These are phyloP conservation scores for Tuber umbilicatum DNA, from an alignment of 495 filamentous ascomycete genomes.

Conservation along the genomic window DNA sequence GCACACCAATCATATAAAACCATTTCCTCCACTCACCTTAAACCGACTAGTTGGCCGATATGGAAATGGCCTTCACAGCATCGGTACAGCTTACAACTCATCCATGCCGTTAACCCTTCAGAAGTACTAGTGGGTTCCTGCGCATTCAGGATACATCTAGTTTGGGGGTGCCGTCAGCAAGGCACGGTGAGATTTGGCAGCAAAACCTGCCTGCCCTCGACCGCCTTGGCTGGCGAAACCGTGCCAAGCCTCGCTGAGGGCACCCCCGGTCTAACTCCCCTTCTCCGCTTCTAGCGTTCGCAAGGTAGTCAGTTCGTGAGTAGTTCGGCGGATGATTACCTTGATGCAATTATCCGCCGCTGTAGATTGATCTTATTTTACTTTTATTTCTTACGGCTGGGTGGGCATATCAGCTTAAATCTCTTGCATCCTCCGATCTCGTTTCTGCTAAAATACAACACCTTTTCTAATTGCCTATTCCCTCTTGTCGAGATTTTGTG, in stretches of 20 bases:
- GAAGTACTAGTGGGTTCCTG: neutral
- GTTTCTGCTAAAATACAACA: neutral
- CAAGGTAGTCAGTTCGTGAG: neutral
- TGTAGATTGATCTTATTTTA: neutral
- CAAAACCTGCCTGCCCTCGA: too few species aligned
- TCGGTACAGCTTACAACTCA: neutral
- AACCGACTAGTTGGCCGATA: neutral
- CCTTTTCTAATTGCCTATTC: neutral
- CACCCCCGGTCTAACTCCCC: too few species aligned
- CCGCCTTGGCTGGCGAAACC: too few species aligned
- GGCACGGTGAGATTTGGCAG: too few species aligned
- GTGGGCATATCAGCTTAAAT: neutral
- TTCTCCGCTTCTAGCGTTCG: neutral
- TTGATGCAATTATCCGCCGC: neutral
- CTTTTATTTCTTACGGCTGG: neutral
- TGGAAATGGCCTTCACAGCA: neutral
- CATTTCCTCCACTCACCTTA: neutral
- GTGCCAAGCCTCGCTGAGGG: too few species aligned
- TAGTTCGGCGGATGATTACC: neutral
- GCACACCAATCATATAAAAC: neutral
- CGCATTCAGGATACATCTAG: neutral
- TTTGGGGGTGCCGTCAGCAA: too few species aligned
- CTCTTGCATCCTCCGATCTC: neutral
- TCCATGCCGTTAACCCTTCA: neutral
- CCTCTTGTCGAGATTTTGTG: neutral